These are phyloP conservation scores for Lippia alba DNA, from an alignment of 305 asterid genomes.

Conservation along the genomic window DNA sequence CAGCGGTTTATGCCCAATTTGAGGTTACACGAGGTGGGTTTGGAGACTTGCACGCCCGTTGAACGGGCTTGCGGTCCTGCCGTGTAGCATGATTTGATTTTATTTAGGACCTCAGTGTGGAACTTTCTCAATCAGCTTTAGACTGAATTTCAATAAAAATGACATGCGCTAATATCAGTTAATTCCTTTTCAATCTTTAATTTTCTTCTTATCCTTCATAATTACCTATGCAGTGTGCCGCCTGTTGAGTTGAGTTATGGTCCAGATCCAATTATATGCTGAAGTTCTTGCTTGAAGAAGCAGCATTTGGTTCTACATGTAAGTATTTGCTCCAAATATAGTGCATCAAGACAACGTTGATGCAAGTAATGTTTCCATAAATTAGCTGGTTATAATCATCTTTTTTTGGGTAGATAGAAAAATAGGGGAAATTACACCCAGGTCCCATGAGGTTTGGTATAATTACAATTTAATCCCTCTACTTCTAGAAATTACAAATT, in stretches of 20 bases:
- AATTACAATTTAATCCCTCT: too few relatives aligned
- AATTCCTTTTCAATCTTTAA: constrained; percentile 4
- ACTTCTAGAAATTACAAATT: too few relatives aligned
- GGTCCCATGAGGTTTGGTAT: too few relatives aligned
- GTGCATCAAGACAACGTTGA: too few relatives aligned
- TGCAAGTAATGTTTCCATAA: too few relatives aligned
- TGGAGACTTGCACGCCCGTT: background rate
- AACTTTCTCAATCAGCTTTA: background rate
- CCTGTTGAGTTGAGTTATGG: constrained; percentile 46
- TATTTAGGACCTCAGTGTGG: background rate
- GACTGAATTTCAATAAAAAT: background rate
- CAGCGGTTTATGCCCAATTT: too few relatives aligned
- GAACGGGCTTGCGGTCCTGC: too few relatives aligned
- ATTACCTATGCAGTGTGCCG: constrained; percentile 37
- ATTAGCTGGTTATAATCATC: too few relatives aligned
- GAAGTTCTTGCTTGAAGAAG: constrained; percentile 17
- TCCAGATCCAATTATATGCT: constrained; percentile 45
- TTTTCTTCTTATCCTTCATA: constrained; percentile 11
- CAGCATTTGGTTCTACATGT: too few relatives aligned
- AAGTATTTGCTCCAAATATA: too few relatives aligned
- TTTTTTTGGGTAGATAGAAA: background rate
- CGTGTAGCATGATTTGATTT: background rate
- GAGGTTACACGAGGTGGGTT: too few relatives aligned
- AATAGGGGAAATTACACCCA: too few relatives aligned
- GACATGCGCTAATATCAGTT: background rate